Percentiles rank a stretch among this genome's conserved stretches.
Conservation (phyloP, 78 protist species). For the Monosiga brevicollis region DNA sequence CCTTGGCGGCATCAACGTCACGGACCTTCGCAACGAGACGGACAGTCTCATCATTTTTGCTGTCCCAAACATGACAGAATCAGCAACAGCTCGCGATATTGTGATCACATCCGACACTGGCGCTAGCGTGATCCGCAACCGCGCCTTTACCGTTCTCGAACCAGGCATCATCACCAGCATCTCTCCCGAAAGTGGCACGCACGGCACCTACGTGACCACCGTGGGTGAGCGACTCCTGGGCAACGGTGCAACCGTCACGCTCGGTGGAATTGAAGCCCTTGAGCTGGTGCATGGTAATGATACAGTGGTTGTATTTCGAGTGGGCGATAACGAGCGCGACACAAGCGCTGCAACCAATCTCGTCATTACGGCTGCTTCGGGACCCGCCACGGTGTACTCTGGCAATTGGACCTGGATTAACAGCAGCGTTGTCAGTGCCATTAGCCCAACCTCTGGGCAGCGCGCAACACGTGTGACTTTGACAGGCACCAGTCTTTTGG, state of each 20-base stretch:
- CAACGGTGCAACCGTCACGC: not conserved
- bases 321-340: not conserved
- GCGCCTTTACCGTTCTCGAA: not conserved
- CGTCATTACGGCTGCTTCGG: not conserved
- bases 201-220: not conserved
- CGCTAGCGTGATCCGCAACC: not conserved
- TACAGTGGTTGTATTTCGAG: not conserved
- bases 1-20: too few species aligned
- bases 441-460: not conserved
- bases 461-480: not conserved
- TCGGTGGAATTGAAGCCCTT: too few species aligned
- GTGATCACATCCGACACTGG: not conserved
- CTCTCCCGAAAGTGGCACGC: not conserved
- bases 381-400: not conserved
- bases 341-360: not conserved
- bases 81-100: too few species aligned
- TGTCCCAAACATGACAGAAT: too few species aligned
- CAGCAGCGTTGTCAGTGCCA: not conserved
- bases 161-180: not conserved
- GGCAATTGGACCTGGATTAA: not conserved
- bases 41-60: too few species aligned
- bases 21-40: too few species aligned
- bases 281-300: too few species aligned
- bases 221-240: not conserved
- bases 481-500: not conserved